phyloP scores from a whole-genome alignment of 1,284 basidiomycete species.

The Naganishia sp. region DNA sequence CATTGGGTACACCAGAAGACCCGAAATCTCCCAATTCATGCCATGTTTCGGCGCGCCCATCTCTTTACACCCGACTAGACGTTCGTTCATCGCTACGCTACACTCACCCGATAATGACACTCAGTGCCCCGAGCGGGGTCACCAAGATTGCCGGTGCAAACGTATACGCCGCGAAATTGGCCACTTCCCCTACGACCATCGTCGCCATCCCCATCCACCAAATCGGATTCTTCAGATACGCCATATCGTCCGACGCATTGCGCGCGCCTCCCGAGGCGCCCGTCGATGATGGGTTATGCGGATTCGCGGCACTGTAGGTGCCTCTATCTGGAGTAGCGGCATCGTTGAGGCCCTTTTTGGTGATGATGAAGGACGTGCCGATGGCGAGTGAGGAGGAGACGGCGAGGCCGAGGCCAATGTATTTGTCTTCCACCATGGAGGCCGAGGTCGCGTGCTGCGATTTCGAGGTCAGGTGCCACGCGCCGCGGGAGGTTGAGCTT shows the following conservation, averaged over 20 bases:
- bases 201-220: slow-evolving; percentile 98
- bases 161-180: slow-evolving; percentile 98
- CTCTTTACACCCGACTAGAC: background rate
- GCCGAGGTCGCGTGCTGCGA: too few species aligned
- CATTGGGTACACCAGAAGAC: too few species aligned
- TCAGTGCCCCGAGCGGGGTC: slow-evolving; percentile 91
- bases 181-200: slow-evolving; percentile 89
- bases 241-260: slow-evolving; percentile 69
- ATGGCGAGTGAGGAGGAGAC: slow-evolving; percentile 49
- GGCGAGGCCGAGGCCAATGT: slow-evolving; percentile 83
- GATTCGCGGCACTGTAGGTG: slow-evolving; percentile 45
- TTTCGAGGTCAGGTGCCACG: too few species aligned
- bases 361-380: slow-evolving; percentile 85
- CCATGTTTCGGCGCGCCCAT: background rate
- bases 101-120: slow-evolving; percentile 91
- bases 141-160: slow-evolving; percentile 97
- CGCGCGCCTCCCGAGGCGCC: background rate
- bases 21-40: too few species aligned
- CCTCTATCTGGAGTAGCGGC: slow-evolving; percentile 65
- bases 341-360: slow-evolving; percentile 90
- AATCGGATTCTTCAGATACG: slow-evolving; percentile 88
- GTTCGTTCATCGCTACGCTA: background rate
- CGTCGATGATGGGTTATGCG: slow-evolving; percentile 51
- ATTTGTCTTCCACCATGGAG: slow-evolving; percentile 81
- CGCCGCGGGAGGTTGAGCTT: too few species aligned